phyloP scores from a whole-genome alignment of 257 asterid species.

The Primulina tabacum region DNA sequence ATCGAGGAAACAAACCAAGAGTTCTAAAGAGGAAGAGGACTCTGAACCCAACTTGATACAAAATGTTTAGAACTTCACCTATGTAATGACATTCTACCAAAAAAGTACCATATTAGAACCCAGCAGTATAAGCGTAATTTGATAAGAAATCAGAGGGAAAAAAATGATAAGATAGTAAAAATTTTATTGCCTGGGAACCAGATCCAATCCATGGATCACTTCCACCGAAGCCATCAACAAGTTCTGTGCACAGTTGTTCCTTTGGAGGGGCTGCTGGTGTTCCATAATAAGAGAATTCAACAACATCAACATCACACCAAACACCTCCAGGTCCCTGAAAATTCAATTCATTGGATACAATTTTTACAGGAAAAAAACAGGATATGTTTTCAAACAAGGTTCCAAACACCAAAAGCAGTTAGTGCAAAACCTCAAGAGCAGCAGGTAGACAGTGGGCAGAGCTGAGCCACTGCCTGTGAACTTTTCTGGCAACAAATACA shows the following conservation, averaged over 20 bases:
- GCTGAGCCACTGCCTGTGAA: constrained; percentile 81
- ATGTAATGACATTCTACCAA: constrained; percentile 1
- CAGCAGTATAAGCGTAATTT: neutral
- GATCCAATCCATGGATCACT: constrained; percentile 90
- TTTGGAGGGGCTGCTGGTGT: constrained; percentile 90
- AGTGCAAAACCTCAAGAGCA: constrained; percentile 75
- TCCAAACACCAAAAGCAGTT: constrained; percentile 11
- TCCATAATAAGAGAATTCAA: constrained; percentile 89
- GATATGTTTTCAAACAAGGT: neutral
- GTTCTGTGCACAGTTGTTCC: constrained; percentile 74
- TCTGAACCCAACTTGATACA: neutral
- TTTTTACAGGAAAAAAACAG: neutral
- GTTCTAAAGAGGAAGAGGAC: neutral
- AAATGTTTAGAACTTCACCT: constrained; percentile 2
- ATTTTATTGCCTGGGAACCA: constrained; percentile 90
- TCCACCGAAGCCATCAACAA: constrained; percentile 89
- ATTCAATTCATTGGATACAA: constrained; percentile 11
- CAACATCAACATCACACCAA: constrained; percentile 99
- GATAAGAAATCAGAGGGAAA: neutral
- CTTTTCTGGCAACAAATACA: constrained; percentile 92
- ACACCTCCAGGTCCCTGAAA: constrained; percentile 97
- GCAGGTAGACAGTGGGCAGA: constrained; percentile 70
- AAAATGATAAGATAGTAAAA: neutral
- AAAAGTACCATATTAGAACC: constrained; percentile 12
- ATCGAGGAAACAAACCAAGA: constrained; percentile 8